Conservation (phyloP, 768 basidiomycete genomes). For the Boletus subcaerulescens region DNA sequence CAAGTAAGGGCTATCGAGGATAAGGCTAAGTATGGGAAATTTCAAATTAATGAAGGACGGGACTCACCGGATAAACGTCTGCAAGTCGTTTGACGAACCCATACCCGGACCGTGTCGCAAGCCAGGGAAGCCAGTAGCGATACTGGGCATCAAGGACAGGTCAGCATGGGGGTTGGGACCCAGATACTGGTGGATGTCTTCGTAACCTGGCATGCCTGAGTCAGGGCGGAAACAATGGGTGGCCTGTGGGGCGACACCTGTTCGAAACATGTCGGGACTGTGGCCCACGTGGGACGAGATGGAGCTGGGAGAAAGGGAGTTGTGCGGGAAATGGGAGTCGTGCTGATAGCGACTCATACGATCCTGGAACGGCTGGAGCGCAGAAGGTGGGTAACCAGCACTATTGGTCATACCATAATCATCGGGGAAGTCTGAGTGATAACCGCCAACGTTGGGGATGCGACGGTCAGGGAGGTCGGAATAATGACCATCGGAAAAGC, state of each 20-base stretch:
- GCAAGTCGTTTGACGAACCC: slow-evolving; percentile 67
- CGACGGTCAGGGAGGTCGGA: slow-evolving; percentile 62
- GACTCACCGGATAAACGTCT: slow-evolving; percentile 73
- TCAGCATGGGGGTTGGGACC: slow-evolving; percentile 51
- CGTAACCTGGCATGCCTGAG: slow-evolving; percentile 48
- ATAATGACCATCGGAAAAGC: slow-evolving; percentile 54
- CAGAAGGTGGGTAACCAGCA: slow-evolving; percentile 46
- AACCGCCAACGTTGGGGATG: slow-evolving; percentile 44
- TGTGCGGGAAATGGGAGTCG: slow-evolving; percentile 52
- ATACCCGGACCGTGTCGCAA: slow-evolving; percentile 60
- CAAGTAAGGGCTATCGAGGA: slow-evolving; percentile 60
- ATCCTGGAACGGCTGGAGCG: slow-evolving; percentile 59
- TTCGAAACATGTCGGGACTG: slow-evolving; percentile 54
- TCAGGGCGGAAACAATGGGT: slow-evolving; percentile 61
- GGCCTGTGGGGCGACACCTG: slow-evolving; percentile 65
- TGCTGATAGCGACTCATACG: slow-evolving; percentile 53
- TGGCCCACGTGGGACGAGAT: slow-evolving; percentile 52
- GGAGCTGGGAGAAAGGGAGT: slow-evolving; percentile 36
- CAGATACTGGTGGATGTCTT: slow-evolving; percentile 59
- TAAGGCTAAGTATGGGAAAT: slow-evolving; percentile 12
- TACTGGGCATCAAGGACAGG: slow-evolving; percentile 56
- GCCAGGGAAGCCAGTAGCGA: slow-evolving; percentile 60
- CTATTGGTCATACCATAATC: slow-evolving; percentile 54
- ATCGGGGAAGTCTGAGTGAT: slow-evolving; percentile 60
- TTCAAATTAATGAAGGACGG: slow-evolving; percentile 17